Base-by-base conservation (phyloP, 306 rosid genomes). In the Vicia sativa region DNA sequence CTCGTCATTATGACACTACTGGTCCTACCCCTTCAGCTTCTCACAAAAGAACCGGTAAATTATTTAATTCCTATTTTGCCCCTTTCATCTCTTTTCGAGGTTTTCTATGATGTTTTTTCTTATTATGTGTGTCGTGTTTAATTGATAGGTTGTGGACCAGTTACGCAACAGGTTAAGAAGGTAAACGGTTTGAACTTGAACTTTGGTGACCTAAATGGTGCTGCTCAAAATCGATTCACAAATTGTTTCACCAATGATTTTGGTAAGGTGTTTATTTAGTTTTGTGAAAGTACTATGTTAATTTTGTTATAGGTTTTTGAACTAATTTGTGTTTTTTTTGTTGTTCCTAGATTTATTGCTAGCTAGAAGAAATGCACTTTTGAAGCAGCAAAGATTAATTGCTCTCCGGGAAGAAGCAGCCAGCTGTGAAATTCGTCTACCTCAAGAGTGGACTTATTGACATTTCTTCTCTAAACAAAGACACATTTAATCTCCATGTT, bases 371-470 rank as follows among this genome's bases (percentile, higher is more conserved):
- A 88, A 83, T 12, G 83, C 84, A 0, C 28, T 83, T 14, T 35
- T 83, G 35, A 60, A 78, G 61, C 85, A 81, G 55, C 92, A 78
- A 49, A 76, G 86, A 18, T 14, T 78, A 34, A 80, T 34, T 6
- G 8, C 72, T 5, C 75, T 86, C 65, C 70, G 80, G 1, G 93
- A 85, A 16, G 91, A 66, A 19, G 55, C 81, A 0, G 58, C 81
- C 10, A 85, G 52, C 45, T 76, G 75, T 48, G 97, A 91, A 73
- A 19, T 68, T 55, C 87, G 85, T 26, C 68, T 89, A 5, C 97
- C 97, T 1, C 89, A 85, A 54, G 97, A 92, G 34, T 92, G 97
- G 97, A 87, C 95, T 7, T 92, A 92, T 43, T 92, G 81, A 85
- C 18, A 2, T 11, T 1, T n/a, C 1, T 46, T 9, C 11, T 46